These are phyloP conservation scores for Debaryomycetaceae sp. DNA, from an alignment of 1,139 yeast genomes.

Conservation along the genomic window DNA sequence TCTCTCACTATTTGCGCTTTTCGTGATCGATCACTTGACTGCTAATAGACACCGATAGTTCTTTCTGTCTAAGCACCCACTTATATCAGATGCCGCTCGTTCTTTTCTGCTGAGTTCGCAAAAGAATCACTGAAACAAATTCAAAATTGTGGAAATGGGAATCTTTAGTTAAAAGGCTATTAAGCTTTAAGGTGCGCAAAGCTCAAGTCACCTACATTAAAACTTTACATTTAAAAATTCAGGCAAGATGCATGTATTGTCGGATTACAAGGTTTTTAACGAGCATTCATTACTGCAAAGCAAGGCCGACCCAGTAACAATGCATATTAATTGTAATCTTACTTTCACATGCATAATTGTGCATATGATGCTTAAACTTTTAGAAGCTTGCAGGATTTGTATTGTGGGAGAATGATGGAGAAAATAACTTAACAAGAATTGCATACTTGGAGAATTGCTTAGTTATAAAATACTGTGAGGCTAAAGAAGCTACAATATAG, in stretches of 20 bases:
- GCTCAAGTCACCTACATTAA: not conserved
- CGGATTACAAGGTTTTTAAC: constrained; percentile 1
- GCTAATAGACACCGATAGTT: not conserved
- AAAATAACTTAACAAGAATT: not conserved
- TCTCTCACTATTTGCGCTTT: not conserved
- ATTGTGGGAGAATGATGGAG: not conserved
- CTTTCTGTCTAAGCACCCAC: not conserved
- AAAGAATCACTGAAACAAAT: not conserved
- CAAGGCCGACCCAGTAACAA: not conserved
- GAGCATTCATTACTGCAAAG: not conserved
- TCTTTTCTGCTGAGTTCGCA: not conserved
- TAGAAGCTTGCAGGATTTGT: not conserved
- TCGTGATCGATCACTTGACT: not conserved
- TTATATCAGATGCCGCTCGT: not conserved
- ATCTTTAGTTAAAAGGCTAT: not conserved
- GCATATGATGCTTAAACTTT: not conserved
- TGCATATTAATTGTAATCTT: not conserved
- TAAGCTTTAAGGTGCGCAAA: not conserved
- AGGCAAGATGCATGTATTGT: constrained; percentile 2
- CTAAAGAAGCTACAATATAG: too few relatives aligned
- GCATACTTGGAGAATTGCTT: too few relatives aligned
- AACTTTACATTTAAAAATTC: constrained; percentile 1
- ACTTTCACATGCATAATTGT: not conserved
- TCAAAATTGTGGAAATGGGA: not conserved
- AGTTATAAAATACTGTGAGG: too few relatives aligned